A percentile compares a stretch with the other conserved stretches of the same genome.
Evolutionary conservation across 2,329 filamentous ascomycete species (phyloP).

Genomic region (Exophiala mesophila): DNA sequence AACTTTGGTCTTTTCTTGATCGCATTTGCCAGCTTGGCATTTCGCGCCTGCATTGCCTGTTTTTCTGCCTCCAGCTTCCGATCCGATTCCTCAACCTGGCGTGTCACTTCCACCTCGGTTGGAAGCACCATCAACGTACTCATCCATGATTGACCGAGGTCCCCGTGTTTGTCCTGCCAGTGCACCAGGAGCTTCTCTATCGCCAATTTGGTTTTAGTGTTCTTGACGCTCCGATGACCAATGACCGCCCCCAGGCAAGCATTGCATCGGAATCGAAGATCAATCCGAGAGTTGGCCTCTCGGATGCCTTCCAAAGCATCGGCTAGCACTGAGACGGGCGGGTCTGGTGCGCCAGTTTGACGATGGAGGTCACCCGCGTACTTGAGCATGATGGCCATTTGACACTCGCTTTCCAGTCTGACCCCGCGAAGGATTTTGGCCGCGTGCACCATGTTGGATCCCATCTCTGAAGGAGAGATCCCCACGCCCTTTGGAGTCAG

Average conservation of each 20-base stretch:
- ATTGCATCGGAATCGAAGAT: conserved; percentile 23
- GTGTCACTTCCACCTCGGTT: conserved; percentile 8
- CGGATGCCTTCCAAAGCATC: conserved; percentile 9
- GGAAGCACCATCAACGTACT: conserved; percentile 22
- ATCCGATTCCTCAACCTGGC: conserved; percentile 19
- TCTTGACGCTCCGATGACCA: conserved; percentile 3
- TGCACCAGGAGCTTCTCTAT: conserved; percentile 18
- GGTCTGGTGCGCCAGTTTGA: not conserved
- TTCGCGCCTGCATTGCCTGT: conserved; percentile 7
- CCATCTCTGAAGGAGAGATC: conserved; percentile 21
- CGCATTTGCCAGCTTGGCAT: not conserved
- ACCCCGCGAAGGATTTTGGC: conserved; percentile 22
- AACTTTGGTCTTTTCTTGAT: conserved; percentile 17
- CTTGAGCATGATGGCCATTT: conserved; percentile 28
- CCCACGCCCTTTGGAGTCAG: conserved; percentile 10
- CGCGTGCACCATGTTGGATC: conserved; percentile 26
- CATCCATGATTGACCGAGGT: conserved; percentile 7
- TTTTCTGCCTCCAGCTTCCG: conserved; percentile 17
- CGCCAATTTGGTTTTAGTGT: conserved; percentile 14
- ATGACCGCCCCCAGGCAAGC: conserved; percentile 17
- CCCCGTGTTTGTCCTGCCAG: conserved; percentile 21
- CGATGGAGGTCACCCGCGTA: conserved; percentile 24
- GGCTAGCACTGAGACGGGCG: conserved; percentile 7
- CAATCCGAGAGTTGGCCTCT: conserved; percentile 14
- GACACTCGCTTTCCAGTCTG: conserved; percentile 19